Base-by-base conservation (phyloP, 2,329 filamentous ascomycete genomes). In the Huntiella decipiens region DNA sequence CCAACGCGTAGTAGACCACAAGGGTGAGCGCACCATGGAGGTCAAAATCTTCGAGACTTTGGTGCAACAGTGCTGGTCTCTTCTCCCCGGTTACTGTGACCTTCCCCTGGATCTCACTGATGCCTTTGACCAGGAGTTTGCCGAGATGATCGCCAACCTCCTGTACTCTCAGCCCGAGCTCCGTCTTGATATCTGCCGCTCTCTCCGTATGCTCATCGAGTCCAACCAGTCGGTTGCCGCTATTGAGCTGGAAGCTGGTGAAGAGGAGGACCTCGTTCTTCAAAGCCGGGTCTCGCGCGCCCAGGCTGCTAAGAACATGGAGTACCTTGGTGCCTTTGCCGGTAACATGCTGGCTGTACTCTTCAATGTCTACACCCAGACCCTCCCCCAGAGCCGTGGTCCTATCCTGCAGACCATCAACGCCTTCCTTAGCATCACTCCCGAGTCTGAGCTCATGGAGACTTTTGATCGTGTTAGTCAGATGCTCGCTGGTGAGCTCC, bases 301-400 rank as follows among this genome's bases (percentile, higher is more conserved):
- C 3, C 69, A 77, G 35, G 88, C 91, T 0, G 66, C 76, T 58
- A 78, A 79, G 61, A 95, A 95, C 57, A 64, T 96, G 35, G 66
- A 75, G n/a, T 79, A 93, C 58, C 68, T 98, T 10, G 77, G 83
- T 12, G 66, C 67, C 1, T 87, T 91, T 57, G 73, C 88, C 1
- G 80, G 80, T 50, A 96, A 96, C 56, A 73, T 98, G 63, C 74
- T 98, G 37, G 87, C 91, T 5, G 88, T 96, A 0, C 67, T 98
- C n/a, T 96, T 98, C 70, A 98, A 98, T 58, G 88, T 98, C 38
- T 98, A 98, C 65, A 94, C 83, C 52, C 83, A 95, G 61, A 98
- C 91, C 1, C 70, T 98, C 19, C 88, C 91, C 2, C 85, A 95
- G 57, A 91, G 84, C 56, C 74, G 91, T 54, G 87, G 85, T 0